Evolutionary conservation across 1,284 basidiomycete genomes (phyloP).

Genomic region (Thecaphora thlaspeos): DNA sequence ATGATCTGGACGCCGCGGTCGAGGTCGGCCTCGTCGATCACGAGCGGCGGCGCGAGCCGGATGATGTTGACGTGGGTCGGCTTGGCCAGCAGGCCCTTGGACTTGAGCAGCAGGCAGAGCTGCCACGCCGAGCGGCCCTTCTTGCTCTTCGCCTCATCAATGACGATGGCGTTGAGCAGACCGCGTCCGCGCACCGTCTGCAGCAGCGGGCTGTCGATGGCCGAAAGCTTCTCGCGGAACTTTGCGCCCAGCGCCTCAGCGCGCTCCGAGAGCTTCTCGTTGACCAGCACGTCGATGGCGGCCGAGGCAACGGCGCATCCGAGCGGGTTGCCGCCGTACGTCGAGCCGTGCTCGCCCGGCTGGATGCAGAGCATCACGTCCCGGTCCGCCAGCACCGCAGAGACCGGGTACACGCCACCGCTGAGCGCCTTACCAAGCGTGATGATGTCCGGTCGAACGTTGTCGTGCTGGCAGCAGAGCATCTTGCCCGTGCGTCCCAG

Average conservation of each 20-base stretch:
- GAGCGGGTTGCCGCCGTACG: conserved; percentile 78
- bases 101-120: conserved; percentile 87
- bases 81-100: conserved; percentile 85
- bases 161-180: conserved; percentile 88
- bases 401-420: conserved; percentile 95
- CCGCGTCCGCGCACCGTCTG: conserved; percentile 77
- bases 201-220: conserved; percentile 64
- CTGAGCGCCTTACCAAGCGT: conserved; percentile 94
- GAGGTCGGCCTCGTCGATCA: conserved; percentile 83
- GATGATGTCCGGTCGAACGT: conserved; percentile 85
- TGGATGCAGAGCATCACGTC: conserved; percentile 91
- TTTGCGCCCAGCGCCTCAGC: conserved; percentile 75
- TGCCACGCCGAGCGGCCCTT: conserved; percentile 86
- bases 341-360: conserved; percentile 97
- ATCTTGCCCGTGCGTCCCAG: conserved; percentile 52
- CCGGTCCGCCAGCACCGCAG: conserved; percentile 83
- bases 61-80: conserved; percentile 96
- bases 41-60: conserved; percentile 90
- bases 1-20: conserved; percentile 75
- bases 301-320: conserved; percentile 92
- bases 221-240: conserved; percentile 63
- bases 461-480: conserved; percentile 72
- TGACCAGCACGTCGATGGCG: conserved; percentile 80
- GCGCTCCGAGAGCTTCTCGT: conserved; percentile 78
- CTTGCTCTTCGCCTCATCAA: conserved; percentile 79